Evolutionary conservation across 31 red algal genomes (phyloP).

Genomic region (Porphyra umbilicalis): DNA sequence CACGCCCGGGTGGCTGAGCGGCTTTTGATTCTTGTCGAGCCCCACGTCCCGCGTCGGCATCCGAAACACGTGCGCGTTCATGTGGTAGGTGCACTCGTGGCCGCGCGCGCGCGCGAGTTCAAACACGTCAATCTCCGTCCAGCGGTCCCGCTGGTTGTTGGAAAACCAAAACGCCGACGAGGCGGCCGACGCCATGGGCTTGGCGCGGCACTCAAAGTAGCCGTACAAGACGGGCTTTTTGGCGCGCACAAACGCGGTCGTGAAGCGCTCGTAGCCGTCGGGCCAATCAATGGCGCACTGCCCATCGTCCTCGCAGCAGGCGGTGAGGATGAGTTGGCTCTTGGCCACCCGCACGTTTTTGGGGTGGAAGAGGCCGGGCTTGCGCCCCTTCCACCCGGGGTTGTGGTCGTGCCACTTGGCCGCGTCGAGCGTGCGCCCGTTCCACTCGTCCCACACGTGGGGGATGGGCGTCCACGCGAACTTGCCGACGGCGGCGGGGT

Average conservation of each 20-base stretch:
- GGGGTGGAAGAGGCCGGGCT: slow-evolving; percentile 30
- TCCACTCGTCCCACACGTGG: slow-evolving; percentile 22
- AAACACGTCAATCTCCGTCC: slow-evolving; percentile 58
- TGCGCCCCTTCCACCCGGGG: slow-evolving; percentile 32
- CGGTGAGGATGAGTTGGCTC: slow-evolving; percentile 8
- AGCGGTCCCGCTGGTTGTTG: slow-evolving; percentile 11
- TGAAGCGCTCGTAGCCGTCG: slow-evolving; percentile 20
- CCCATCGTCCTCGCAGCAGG: slow-evolving; percentile 10
- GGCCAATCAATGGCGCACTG: slow-evolving; percentile 10
- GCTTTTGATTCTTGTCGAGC: neutral
- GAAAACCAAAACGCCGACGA: slow-evolving; percentile 40
- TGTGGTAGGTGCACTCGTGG: slow-evolving; percentile 13
- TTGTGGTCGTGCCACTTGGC: slow-evolving; percentile 35
- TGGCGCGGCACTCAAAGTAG: slow-evolving; percentile 26
- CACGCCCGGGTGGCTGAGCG: slow-evolving; percentile 2
- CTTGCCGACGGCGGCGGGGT: neutral
- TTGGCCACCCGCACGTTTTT: slow-evolving; percentile 24
- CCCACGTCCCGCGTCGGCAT: slow-evolving; percentile 1
- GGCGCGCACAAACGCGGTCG: slow-evolving; percentile 30
- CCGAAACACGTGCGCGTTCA: slow-evolving; percentile 43
- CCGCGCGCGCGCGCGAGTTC: slow-evolving; percentile 15
- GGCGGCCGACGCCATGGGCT: slow-evolving; percentile 18
- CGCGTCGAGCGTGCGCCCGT: slow-evolving; percentile 2
- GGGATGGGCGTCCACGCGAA: slow-evolving; percentile 10
- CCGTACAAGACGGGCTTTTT: slow-evolving; percentile 24